Conservation (phyloP, 495 filamentous ascomycete species). For the Tuber brumale region DNA sequence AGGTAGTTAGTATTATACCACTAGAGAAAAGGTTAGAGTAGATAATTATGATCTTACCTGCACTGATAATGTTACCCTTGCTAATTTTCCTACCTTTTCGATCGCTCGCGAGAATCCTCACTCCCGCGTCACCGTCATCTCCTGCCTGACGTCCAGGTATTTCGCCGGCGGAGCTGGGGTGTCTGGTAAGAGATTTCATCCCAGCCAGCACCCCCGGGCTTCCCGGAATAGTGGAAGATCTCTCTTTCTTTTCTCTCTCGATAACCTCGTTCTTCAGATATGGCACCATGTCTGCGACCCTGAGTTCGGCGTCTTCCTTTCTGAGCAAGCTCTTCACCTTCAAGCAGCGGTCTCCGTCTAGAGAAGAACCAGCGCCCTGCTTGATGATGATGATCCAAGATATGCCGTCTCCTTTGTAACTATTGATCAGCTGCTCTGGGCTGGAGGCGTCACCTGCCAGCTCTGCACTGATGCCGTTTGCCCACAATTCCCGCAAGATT, state of each 20-base stretch:
- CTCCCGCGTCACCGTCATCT: conserved; percentile 58
- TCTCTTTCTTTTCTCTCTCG: conserved; percentile 62
- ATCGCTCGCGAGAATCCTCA: conserved; percentile 71
- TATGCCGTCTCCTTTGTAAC: conserved; percentile 65
- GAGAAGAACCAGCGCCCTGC: conserved; percentile 44
- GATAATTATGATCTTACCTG: conserved; percentile 36
- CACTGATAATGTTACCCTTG: conserved; percentile 74
- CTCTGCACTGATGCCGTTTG: conserved; percentile 80
- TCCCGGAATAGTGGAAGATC: conserved; percentile 45
- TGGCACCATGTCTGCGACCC: conserved; percentile 62
- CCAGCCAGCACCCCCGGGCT: conserved; percentile 45
- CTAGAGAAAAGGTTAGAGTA: neutral
- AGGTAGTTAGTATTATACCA: neutral
- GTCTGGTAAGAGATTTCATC: conserved; percentile 40
- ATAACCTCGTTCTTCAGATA: conserved; percentile 80
- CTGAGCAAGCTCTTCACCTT: conserved; percentile 69
- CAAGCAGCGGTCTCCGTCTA: conserved; percentile 53
- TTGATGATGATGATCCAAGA: conserved; percentile 84
- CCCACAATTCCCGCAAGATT: conserved; percentile 73
- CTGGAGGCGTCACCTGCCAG: conserved; percentile 63
- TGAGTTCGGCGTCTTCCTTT: conserved; percentile 78
- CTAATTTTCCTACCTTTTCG: conserved; percentile 88
- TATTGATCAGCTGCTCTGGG: conserved; percentile 68
- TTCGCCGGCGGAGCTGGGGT: conserved; percentile 27
- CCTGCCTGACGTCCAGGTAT: conserved; percentile 29